Base-by-base conservation (phyloP, 371 early-diverging fungal genomes). In the Syncephalastrum contaminatum region DNA sequence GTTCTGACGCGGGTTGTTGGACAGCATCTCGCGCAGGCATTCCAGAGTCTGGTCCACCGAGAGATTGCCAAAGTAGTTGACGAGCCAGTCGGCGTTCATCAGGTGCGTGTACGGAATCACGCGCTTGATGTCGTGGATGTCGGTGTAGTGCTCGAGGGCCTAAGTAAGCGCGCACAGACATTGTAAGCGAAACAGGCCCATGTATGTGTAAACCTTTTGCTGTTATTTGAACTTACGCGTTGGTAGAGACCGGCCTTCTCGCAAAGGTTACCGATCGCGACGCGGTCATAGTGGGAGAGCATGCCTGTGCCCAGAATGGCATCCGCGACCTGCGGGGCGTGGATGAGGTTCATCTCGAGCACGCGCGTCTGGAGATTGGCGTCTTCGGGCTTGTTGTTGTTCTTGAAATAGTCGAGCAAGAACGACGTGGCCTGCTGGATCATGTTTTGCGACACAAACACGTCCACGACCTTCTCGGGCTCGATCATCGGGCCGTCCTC, bases 301-400 rank as follows among this genome's bases (percentile, higher is more conserved):
- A 96, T 93, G 56, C 90, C 85, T 65, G 95, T 93, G 51, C 96
- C 90, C 36, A 98, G 72, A 58, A 98, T 97, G 50, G 98, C 99
- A 72, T 97, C 99, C 22, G 99, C 99, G 12, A 98, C 98, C 66
- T 98, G 98, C 42, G 97, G 98, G 13, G 96, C 95, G 61, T 96
- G 92, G 47, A 96, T 71, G 59, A 98, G 76, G 72, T 97, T 97
- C 93, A 98, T 94, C 72, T 98, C 98, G n/a, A 98, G 81, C 48
- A 97, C 78, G 51, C 92, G 87, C 5, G 99, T 98, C 75, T 98
- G 97, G 42, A 97, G 78, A 30, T 84, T 86, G n/a, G 87, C 97
- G 46, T 97, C 94, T 58, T 96, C 91, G 20, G 92, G 91, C 51
- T 80, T 79, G 36, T 30, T 30, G 78, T 98, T 88, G 45, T 87